Conservation (phyloP, 257 asterid genomes). For the Galeopsis tetrahit region DNA sequence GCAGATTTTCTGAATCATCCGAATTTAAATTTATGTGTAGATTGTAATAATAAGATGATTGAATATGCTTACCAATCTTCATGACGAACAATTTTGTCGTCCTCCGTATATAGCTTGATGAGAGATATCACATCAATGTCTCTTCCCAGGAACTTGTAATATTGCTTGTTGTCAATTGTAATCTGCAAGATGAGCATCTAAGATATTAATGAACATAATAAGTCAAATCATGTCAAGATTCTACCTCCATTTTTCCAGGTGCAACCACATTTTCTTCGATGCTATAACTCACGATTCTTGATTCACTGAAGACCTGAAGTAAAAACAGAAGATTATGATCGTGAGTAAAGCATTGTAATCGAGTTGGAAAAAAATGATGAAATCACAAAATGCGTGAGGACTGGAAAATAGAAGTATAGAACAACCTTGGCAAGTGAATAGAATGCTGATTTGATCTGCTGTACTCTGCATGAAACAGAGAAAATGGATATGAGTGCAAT, state of each 20-base stretch:
- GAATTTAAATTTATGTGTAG: neutral
- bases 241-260: conserved; percentile 77
- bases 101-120: conserved; percentile 69
- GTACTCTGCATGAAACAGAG: conserved; percentile 56
- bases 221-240: neutral
- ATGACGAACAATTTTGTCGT: conserved; percentile 80
- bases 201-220: neutral
- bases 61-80: conserved; percentile 70
- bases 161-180: conserved; percentile 79
- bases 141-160: conserved; percentile 77
- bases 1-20: neutral
- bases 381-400: neutral
- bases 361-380: neutral
- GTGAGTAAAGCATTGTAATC: neutral
- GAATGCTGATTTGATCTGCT: conserved; percentile 91
- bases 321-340: neutral
- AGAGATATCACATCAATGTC: conserved; percentile 78
- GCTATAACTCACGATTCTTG: conserved; percentile 73
- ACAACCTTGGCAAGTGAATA: conserved; percentile 79
- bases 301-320: conserved; percentile 76
- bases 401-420: neutral
- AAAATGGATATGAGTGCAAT: conserved; percentile 13
- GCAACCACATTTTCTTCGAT: conserved; percentile 59
- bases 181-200: conserved; percentile 47
- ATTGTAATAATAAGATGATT: neutral